Evolutionary conservation across 2,329 filamentous ascomycete species (phyloP).

Genomic region (Beauveria rudraprayagi): DNA sequence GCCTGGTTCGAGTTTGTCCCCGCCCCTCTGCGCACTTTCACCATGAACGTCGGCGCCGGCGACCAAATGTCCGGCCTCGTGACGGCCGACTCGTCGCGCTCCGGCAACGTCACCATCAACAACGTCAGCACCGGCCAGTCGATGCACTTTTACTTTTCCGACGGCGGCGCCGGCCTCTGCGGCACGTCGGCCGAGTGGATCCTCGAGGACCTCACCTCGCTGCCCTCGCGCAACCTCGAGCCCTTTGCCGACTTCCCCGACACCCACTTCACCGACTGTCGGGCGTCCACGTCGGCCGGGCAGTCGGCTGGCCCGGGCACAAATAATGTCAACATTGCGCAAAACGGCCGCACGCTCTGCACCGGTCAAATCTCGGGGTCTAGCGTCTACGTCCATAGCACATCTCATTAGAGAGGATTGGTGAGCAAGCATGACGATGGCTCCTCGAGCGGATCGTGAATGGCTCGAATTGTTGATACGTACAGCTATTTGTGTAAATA

Average conservation of each 20-base stretch:
- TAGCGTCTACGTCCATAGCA: constrained; percentile 1
- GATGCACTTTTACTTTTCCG: not conserved
- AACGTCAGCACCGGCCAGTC: constrained; percentile 4
- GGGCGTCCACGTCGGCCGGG: not conserved
- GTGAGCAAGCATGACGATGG: not conserved
- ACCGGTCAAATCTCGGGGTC: not conserved
- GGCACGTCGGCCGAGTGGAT: constrained; percentile 8
- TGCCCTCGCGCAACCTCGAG: not conserved
- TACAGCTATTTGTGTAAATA: not conserved
- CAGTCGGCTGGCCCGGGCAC: not conserved
- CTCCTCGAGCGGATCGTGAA: too few relatives aligned
- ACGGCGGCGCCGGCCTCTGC: not conserved
- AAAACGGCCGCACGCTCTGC: not conserved
- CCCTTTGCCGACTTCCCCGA: constrained; percentile 5
- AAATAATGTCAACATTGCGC: constrained; percentile 1
- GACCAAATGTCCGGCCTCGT: constrained; percentile 2
- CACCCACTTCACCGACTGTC: not conserved
- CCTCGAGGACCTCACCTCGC: not conserved
- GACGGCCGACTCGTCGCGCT: not conserved
- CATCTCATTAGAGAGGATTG: not conserved
- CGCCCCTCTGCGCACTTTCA: not conserved
- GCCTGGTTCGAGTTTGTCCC: constrained; percentile 1
- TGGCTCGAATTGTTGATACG: too few relatives aligned
- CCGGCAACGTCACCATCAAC: constrained; percentile 6
- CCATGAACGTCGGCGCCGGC: constrained; percentile 1